phyloP scores from a whole-genome alignment of 2,329 filamentous ascomycete genomes.

The Talaromyces sp. region DNA sequence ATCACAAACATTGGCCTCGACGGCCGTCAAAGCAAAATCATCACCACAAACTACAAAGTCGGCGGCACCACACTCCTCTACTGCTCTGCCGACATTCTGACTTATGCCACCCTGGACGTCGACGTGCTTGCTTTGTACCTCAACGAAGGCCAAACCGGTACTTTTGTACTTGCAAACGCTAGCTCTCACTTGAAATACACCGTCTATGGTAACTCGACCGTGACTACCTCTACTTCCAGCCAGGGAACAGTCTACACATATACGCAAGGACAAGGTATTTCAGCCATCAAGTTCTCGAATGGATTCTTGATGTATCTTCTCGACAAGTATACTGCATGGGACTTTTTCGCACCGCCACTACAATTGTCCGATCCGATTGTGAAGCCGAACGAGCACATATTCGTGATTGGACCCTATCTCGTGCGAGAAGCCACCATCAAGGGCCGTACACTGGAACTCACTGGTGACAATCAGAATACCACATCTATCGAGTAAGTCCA shows the following conservation, averaged over 20 bases:
- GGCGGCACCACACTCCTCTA: slow-evolving; percentile 52
- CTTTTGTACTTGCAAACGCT: slow-evolving; percentile 50
- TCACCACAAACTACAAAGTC: slow-evolving; percentile 55
- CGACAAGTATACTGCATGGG: slow-evolving; percentile 55
- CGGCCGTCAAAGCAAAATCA: slow-evolving; percentile 55
- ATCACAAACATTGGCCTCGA: slow-evolving; percentile 50
- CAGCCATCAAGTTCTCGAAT: slow-evolving; percentile 51
- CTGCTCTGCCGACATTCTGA: slow-evolving; percentile 52
- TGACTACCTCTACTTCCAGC: slow-evolving; percentile 33
- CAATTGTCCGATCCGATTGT: slow-evolving; percentile 47
- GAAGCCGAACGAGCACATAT: slow-evolving; percentile 47
- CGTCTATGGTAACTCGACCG: slow-evolving; percentile 41
- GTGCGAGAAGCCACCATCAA: slow-evolving; percentile 43
- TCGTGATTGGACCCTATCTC: slow-evolving; percentile 48
- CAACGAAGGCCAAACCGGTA: slow-evolving; percentile 49
- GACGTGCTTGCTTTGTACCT: slow-evolving; percentile 53
- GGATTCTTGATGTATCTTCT: slow-evolving; percentile 54
- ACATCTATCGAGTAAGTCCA: slow-evolving; percentile 41
- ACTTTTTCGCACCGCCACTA: slow-evolving; percentile 56
- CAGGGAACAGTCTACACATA: slow-evolving; percentile 45
- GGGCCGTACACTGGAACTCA: slow-evolving; percentile 36
- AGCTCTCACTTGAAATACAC: slow-evolving; percentile 39
- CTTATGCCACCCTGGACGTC: slow-evolving; percentile 44
- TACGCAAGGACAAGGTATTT: slow-evolving; percentile 48
- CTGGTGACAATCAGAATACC: slow-evolving; percentile 43